Evolutionary conservation across 495 filamentous ascomycete genomes (phyloP).

Genomic region (Aspergillus leporis): DNA sequence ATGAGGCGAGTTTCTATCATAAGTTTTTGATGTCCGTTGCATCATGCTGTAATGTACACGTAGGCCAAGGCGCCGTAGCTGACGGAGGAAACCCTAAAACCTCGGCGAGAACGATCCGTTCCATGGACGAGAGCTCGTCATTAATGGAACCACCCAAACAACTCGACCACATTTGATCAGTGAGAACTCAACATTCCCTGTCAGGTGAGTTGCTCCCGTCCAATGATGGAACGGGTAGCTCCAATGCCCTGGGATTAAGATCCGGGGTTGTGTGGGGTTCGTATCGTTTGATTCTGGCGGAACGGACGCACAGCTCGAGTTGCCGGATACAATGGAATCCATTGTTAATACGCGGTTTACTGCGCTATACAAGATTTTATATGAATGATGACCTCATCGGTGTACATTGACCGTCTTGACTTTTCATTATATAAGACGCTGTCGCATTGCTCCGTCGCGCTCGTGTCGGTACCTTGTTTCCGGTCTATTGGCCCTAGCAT

Average conservation of each 20-base stretch:
- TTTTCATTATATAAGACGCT: not conserved
- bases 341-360: not conserved
- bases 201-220: not conserved
- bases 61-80: not conserved
- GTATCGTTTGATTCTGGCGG: not conserved
- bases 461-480: too few relatives aligned
- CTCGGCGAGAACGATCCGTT: not conserved
- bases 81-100: not conserved
- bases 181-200: not conserved
- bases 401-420: not conserved
- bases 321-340: not conserved
- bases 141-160: not conserved
- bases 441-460: too few relatives aligned
- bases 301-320: not conserved
- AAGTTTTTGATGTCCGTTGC: not conserved
- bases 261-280: not conserved
- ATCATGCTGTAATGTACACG: not conserved
- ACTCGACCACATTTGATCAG: too few relatives aligned
- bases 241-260: not conserved
- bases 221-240: not conserved
- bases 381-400: not conserved
- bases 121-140: not conserved
- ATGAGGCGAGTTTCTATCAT: too few relatives aligned
- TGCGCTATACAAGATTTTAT: not conserved
- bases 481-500: not conserved